Conservation (phyloP, 805 yeast species). For the Priceomyces fermenticarens region DNA sequence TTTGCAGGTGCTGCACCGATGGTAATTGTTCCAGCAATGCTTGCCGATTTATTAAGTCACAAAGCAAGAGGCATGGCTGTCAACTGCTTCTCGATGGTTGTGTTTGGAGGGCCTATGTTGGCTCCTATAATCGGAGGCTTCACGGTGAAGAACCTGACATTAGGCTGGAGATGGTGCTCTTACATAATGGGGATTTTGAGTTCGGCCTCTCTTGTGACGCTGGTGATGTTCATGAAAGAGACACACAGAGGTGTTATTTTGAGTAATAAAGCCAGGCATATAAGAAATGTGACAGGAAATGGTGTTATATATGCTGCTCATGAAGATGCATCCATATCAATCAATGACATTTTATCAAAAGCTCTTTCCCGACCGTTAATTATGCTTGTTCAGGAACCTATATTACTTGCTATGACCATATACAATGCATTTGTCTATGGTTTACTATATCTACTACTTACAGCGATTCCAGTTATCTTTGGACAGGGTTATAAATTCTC, state of each 20-base stretch:
- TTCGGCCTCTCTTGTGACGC: slow-evolving; percentile 21
- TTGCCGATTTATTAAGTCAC: slow-evolving; percentile 64
- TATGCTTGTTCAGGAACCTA: slow-evolving; percentile 41
- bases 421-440: slow-evolving; percentile 51
- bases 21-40: slow-evolving; percentile 75
- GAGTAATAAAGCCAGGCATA: slow-evolving; percentile 55
- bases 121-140: slow-evolving; percentile 59
- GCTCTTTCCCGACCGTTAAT: slow-evolving; percentile 36
- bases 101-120: slow-evolving; percentile 67
- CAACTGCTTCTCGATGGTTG: slow-evolving; percentile 39
- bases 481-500: slow-evolving; percentile 53
- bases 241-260: slow-evolving; percentile 73
- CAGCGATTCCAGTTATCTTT: slow-evolving; percentile 47
- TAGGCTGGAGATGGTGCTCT: slow-evolving; percentile 52
- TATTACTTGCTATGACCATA: slow-evolving; percentile 38
- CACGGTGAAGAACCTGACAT: slow-evolving; percentile 26
- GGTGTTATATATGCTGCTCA: slow-evolving; percentile 83
- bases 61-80: neutral
- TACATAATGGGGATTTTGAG: slow-evolving; percentile 43
- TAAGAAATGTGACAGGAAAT: slow-evolving; percentile 69
- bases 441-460: slow-evolving; percentile 41
- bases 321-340: slow-evolving; percentile 38
- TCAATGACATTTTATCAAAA: slow-evolving; percentile 32
- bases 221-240: slow-evolving; percentile 45
- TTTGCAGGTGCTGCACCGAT: slow-evolving; percentile 75